These are phyloP conservation scores for Pseudocercospora pini-densiflorae DNA, from an alignment of 2,329 filamentous ascomycete species.

Conservation along the genomic window DNA sequence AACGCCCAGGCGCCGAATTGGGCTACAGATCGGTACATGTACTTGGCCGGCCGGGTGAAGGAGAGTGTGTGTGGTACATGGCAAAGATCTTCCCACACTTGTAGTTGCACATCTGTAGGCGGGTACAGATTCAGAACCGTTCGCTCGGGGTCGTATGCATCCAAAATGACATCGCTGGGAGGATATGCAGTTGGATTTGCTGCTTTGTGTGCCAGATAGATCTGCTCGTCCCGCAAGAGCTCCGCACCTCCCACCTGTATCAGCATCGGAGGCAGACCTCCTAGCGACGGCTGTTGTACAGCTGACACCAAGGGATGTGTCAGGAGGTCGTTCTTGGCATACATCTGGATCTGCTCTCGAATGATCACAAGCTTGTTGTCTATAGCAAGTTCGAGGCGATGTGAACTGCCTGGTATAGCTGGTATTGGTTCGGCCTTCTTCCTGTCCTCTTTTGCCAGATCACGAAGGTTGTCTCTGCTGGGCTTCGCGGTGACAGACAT, in stretches of 20 bases:
- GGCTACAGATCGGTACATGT: slow-evolving; percentile 90
- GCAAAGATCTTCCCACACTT: slow-evolving; percentile 95
- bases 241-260: slow-evolving; percentile 89
- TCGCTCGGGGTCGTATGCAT: slow-evolving; percentile 63
- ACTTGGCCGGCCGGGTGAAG: slow-evolving; percentile 93
- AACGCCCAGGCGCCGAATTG: slow-evolving; percentile 94
- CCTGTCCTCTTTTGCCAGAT: slow-evolving; percentile 18
- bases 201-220: slow-evolving; percentile 93
- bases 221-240: slow-evolving; percentile 88
- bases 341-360: slow-evolving; percentile 91
- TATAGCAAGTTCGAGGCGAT: slow-evolving; percentile 66
- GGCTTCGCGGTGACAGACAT: slow-evolving; percentile 19
- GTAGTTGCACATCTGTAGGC: slow-evolving; percentile 89
- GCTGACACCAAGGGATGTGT: slow-evolving; percentile 90
- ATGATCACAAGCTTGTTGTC: slow-evolving; percentile 73
- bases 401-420: slow-evolving; percentile 33
- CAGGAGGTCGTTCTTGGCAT: slow-evolving; percentile 81
- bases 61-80: slow-evolving; percentile 92
- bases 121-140: slow-evolving; percentile 66
- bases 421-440: slow-evolving; percentile 26
- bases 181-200: slow-evolving; percentile 80
- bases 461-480: slow-evolving; percentile 22
- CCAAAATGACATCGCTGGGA: slow-evolving; percentile 66
- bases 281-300: slow-evolving; percentile 82
- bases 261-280: slow-evolving; percentile 84